phyloP scores from a whole-genome alignment of 148 eudicot species.

The Diospyros kaki region DNA sequence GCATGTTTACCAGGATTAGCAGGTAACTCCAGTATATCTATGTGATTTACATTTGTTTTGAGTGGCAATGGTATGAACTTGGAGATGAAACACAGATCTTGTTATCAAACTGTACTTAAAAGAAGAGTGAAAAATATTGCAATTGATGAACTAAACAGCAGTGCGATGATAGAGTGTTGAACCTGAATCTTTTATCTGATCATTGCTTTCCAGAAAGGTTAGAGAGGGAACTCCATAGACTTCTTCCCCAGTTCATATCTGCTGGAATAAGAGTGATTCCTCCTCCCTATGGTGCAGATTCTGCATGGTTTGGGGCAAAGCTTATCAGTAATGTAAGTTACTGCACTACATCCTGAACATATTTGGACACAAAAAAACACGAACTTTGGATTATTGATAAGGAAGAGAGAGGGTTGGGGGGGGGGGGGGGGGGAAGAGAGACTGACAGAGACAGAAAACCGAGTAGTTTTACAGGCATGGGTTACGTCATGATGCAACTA shows the following conservation, averaged over 20 bases:
- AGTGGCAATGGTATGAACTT: neutral
- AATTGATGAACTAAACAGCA: neutral
- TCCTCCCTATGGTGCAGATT: constrained; percentile 74
- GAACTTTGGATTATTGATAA: neutral
- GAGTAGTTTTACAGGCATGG: too few relatives aligned
- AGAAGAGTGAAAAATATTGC: neutral
- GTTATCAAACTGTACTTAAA: neutral
- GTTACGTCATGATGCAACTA: too few relatives aligned
- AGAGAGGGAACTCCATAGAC: constrained; percentile 65
- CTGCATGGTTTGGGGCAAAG: constrained; percentile 94
- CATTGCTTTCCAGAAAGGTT: constrained; percentile 58
- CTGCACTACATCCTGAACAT: constrained; percentile 7
- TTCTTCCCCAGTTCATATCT: constrained; percentile 45
- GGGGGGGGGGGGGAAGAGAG: too few relatives aligned
- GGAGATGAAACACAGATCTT: neutral
- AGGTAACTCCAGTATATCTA: constrained; percentile 39
- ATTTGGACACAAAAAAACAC: neutral
- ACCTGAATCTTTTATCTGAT: neutral
- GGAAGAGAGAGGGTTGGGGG: too few relatives aligned
- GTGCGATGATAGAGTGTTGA: too few relatives aligned
- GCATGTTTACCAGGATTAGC: constrained; percentile 90
- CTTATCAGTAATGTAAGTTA: constrained; percentile 74
- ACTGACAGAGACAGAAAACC: too few relatives aligned
- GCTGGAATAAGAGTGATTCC: constrained; percentile 66
- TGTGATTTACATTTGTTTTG: constrained; percentile 7